These are phyloP conservation scores for Amanita pallidorosea DNA, from an alignment of 768 basidiomycete genomes.

Conservation along the genomic window DNA sequence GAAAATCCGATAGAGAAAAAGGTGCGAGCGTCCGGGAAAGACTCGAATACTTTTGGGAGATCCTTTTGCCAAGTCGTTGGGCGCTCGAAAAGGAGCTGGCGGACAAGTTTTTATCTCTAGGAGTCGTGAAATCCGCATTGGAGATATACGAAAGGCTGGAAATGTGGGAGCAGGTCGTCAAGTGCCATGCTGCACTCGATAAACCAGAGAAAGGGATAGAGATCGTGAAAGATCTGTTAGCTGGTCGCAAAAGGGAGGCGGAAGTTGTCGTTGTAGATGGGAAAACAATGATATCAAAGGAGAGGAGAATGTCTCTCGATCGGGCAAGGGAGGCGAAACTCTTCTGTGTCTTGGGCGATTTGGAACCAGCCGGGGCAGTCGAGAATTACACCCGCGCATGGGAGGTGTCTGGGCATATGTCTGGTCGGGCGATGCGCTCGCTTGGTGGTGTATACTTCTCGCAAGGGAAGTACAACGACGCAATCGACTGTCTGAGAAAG, in stretches of 20 bases:
- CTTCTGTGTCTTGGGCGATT: constrained; percentile 91
- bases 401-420: constrained; percentile 68
- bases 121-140: constrained; percentile 81
- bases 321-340: constrained; percentile 76
- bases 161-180: constrained; percentile 97
- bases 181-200: constrained; percentile 79
- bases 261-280: constrained; percentile 57
- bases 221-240: constrained; percentile 79
- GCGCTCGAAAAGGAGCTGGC: constrained; percentile 90
- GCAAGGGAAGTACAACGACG: constrained; percentile 46
- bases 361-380: constrained; percentile 61
- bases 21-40: constrained; percentile 70
- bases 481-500: constrained; percentile 54
- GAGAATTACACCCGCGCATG: constrained; percentile 80
- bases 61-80: constrained; percentile 86
- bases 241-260: constrained; percentile 75
- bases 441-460: constrained; percentile 80
- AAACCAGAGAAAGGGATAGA: constrained; percentile 64
- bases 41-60: constrained; percentile 67
- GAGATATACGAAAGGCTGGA: constrained; percentile 92
- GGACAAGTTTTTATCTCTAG: constrained; percentile 68
- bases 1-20: constrained; percentile 15
- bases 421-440: constrained; percentile 85
- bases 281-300: constrained; percentile 25
- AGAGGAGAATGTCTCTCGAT: constrained; percentile 36